A percentile compares a stretch with the other conserved stretches of the same genome.
These are phyloP conservation scores for Atractiella rhizophila DNA, from an alignment of 768 basidiomycete genomes.

Conservation along the genomic window DNA sequence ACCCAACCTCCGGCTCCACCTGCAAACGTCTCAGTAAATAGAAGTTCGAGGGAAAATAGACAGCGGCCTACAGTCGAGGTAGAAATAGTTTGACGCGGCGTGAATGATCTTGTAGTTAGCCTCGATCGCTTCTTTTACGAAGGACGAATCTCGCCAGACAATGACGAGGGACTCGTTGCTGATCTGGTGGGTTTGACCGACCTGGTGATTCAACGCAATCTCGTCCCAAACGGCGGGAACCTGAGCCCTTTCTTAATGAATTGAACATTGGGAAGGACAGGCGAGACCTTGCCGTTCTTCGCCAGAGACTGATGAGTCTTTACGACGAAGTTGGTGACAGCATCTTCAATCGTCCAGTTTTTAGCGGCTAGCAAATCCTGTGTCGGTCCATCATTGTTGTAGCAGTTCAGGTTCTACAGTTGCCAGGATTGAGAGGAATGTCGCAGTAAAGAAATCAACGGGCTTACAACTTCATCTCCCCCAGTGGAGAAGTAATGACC, in stretches of 20 bases:
- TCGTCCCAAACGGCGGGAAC: too few species aligned
- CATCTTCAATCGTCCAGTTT: conserved; percentile 38
- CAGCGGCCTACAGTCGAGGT: conserved; percentile 29
- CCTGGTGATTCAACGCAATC: conserved; percentile 36
- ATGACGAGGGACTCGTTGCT: conserved; percentile 40
- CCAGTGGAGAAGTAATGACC: conserved; percentile 51
- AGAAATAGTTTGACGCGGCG: conserved; percentile 49
- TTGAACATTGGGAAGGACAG: too few species aligned
- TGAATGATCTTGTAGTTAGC: conserved; percentile 42
- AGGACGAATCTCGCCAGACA: conserved; percentile 33
- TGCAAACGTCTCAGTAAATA: conserved; percentile 23
- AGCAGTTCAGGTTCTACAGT: too few species aligned
- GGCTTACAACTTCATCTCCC: conserved; percentile 41
- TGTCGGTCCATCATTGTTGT: too few species aligned
- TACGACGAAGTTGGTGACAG: conserved; percentile 37
- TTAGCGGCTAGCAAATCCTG: too few species aligned
- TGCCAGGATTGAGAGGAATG: too few species aligned
- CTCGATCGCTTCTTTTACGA: conserved; percentile 35
- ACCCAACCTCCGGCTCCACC: conserved; percentile 52
- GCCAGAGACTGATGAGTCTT: conserved; percentile 35
- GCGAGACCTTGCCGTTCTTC: conserved; percentile 38
- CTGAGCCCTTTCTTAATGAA: too few species aligned
- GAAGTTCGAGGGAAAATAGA: background rate
- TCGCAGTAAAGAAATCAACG: conserved; percentile 23
- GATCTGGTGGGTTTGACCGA: conserved; percentile 28